Percentiles rank a stretch among this genome's conserved stretches.
These are phyloP conservation scores for Alnus rubra DNA, from an alignment of 306 rosid species.

Conservation along the genomic window DNA sequence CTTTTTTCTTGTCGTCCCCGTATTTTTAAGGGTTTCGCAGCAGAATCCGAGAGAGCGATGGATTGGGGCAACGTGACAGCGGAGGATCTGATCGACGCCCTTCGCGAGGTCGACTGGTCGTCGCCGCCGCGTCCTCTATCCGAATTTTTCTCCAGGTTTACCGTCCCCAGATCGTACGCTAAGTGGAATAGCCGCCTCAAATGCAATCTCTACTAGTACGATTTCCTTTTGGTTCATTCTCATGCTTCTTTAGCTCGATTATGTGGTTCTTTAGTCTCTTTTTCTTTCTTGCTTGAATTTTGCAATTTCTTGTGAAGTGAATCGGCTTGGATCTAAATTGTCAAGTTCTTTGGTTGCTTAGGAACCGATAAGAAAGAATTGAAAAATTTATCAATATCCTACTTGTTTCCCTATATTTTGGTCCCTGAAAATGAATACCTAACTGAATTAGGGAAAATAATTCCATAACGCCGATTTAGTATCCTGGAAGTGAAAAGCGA, in stretches of 20 bases:
- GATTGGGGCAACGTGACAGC: slow-evolving; percentile 99
- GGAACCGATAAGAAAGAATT: background rate
- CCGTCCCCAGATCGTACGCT: slow-evolving; percentile 74
- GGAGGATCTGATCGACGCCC: slow-evolving; percentile 94
- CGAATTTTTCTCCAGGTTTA: slow-evolving; percentile 92
- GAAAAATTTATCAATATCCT: background rate
- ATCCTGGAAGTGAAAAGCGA: background rate
- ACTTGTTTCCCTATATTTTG: background rate
- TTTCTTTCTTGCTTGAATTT: background rate
- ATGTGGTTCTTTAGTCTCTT: background rate
- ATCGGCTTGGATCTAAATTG: background rate
- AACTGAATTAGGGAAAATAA: background rate
- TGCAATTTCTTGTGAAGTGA: background rate
- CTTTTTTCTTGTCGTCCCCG: background rate
- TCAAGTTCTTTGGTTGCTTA: background rate
- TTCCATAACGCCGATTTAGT: background rate
- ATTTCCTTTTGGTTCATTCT: background rate
- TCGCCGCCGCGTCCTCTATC: slow-evolving; percentile 94
- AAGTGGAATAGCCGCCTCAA: slow-evolving; percentile 97
- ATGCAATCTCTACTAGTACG: slow-evolving; percentile 97
- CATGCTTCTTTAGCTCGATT: background rate
- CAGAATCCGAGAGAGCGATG: slow-evolving; percentile 35
- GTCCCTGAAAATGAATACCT: background rate
- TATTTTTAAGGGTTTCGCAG: background rate
- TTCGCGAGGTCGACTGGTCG: slow-evolving; percentile 99